Evolutionary conservation across 768 basidiomycete species (phyloP).

Genomic region (Mycena haematopus): DNA sequence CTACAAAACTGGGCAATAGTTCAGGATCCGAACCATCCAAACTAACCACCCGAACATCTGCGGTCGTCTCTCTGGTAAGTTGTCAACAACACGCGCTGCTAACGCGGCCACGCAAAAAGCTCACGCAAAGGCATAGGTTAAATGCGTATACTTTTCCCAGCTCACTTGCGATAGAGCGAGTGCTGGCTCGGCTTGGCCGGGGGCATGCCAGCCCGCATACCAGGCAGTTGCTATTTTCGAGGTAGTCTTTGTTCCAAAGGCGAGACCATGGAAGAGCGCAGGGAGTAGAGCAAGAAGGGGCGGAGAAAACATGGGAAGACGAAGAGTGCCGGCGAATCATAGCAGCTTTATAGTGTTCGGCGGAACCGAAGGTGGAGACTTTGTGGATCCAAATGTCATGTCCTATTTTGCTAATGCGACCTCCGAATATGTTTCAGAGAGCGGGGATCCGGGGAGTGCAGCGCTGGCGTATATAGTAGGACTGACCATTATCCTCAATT

Average conservation of each 20-base stretch:
- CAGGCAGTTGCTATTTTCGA: conserved; percentile 43
- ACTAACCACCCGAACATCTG: conserved; percentile 35
- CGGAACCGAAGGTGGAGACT: background rate
- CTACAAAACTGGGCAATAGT: conserved; percentile 62
- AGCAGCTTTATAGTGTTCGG: conserved; percentile 3
- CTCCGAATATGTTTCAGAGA: too few species aligned
- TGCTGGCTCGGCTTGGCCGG: conserved; percentile 13
- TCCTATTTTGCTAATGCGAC: too few species aligned
- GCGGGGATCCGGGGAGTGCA: too few species aligned
- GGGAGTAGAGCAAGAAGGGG: conserved; percentile 3
- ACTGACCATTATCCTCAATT: too few species aligned
- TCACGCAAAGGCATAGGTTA: conserved; percentile 57
- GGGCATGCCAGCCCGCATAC: conserved; percentile 55
- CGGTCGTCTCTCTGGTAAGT: conserved; percentile 30
- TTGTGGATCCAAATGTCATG: background rate
- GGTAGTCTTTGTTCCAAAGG: background rate
- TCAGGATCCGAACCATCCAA: conserved; percentile 50
- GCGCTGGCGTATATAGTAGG: too few species aligned
- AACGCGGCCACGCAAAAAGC: conserved; percentile 21
- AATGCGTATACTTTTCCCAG: conserved; percentile 53
- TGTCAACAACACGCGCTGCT: background rate
- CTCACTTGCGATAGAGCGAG: conserved; percentile 44
- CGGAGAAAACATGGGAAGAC: conserved; percentile 10
- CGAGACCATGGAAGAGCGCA: conserved; percentile 10
- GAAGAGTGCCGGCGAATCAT: background rate